Base-by-base conservation (phyloP, 371 early-diverging fungal genomes). In the Sporodiniella umbellata region DNA sequence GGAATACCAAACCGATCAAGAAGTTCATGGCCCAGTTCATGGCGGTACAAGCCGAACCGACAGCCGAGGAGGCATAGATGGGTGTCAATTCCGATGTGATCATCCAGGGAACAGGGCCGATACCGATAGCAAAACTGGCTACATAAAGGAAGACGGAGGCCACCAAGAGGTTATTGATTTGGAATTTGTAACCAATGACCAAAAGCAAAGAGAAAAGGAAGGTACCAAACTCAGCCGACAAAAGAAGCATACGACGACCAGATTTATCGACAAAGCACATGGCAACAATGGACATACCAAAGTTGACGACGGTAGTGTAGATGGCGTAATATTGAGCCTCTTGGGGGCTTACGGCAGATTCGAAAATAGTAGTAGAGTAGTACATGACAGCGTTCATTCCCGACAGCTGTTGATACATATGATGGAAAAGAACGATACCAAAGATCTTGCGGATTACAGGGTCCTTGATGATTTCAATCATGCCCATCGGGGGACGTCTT, bases 301-400 rank as follows among this genome's bases (percentile, higher is more conserved):
- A 66, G 57, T 84, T 86, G 35, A 90, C 78, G 37, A 85, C 73
- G 8, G 83, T 85, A 23, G 65, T 48, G 35, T 58, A 38, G 71
- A 78, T 60, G 6, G 89, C 84, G 49, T 89, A 73, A 56, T 30
- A 81, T 64, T 47, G 84, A 68, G 64, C 85, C 10, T 64, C 45
- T 64, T 66, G 67, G 57, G 48, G 60, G 66, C 64, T 51, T 8
- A 68, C 66, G 4, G 63, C 64, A 28, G 79, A 52, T 68, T 80
- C 23, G 66, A 79, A 45, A 72, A 85, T 52, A 78, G 83, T 66
- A 0, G 88, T 85, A 14, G 92, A 92, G 60, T 88, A 94, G 54
- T 86, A 81, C 57, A 87, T 72, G 45, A 89, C 80, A 43, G 87
- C 91, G 56, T 93, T 93, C 74, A 96, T 92, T 25, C 94, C 94